Conservation (phyloP, 2,329 filamentous ascomycete genomes). For the Aschersonia sp. region DNA sequence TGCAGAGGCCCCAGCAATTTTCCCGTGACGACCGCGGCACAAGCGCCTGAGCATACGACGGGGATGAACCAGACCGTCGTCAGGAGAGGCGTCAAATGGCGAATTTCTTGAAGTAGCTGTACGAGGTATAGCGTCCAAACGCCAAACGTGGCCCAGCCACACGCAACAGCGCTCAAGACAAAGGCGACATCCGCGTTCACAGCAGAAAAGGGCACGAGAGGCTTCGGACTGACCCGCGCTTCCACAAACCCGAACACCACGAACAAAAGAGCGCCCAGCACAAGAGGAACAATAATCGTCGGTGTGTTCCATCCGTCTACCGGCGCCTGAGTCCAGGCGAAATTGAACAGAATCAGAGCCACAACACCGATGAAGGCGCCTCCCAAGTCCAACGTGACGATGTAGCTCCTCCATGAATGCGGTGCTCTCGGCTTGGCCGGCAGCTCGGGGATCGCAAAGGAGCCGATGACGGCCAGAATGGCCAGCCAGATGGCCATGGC, state of each 20-base stretch:
- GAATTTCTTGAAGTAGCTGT: conserved; percentile 31
- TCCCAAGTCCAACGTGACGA: conserved; percentile 21
- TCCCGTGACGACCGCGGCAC: conserved; percentile 29
- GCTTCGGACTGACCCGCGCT: conserved; percentile 26
- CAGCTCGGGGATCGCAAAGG: conserved; percentile 19
- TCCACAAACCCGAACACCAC: conserved; percentile 44
- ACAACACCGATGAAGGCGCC: conserved; percentile 31
- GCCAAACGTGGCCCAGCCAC: conserved; percentile 40
- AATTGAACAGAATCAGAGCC: conserved; percentile 46
- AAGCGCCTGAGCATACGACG: conserved; percentile 25
- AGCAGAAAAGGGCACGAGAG: conserved; percentile 40
- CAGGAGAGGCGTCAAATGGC: conserved; percentile 25
- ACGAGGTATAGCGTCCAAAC: conserved; percentile 38
- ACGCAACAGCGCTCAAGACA: conserved; percentile 38
- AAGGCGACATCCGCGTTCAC: conserved; percentile 34
- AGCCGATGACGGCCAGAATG: conserved; percentile 15
- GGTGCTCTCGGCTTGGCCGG: conserved; percentile 6
- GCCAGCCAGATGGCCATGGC: conserved; percentile 20
- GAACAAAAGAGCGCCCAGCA: conserved; percentile 41
- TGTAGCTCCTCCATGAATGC: conserved; percentile 7
- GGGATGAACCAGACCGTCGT: conserved; percentile 29
- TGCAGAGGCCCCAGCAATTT: conserved; percentile 22
- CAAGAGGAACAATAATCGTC: conserved; percentile 40
- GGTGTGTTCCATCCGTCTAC: conserved; percentile 41
- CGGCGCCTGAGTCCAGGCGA: conserved; percentile 52